Percentiles rank a stretch among this genome's conserved stretches.
phyloP scores from a whole-genome alignment of 1,139 yeast species.

The Insectozyma bohioensis region DNA sequence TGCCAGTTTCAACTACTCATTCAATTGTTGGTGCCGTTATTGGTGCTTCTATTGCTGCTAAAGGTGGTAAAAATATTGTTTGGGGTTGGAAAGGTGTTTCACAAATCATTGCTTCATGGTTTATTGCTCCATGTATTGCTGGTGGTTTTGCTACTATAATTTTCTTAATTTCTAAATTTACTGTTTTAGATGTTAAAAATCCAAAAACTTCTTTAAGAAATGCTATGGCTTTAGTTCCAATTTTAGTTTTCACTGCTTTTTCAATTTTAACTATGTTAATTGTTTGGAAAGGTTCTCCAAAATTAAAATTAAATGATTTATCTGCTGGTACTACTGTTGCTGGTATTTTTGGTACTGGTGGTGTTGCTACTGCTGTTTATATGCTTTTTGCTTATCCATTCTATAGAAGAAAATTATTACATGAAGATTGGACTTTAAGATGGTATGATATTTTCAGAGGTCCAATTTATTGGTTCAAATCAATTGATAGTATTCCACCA shows the following conservation, averaged over 20 bases:
- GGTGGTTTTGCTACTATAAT: conserved; percentile 61
- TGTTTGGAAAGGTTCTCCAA: conserved; percentile 76
- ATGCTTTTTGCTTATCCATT: conserved; percentile 60
- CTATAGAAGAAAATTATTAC: conserved; percentile 58
- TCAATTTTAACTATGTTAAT: conserved; percentile 60
- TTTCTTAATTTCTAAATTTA: conserved; percentile 58
- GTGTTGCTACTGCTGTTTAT: conserved; percentile 52
- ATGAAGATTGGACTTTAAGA: conserved; percentile 67
- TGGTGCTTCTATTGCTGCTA: conserved; percentile 75
- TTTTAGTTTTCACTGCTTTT: conserved; percentile 60
- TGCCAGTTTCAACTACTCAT: conserved; percentile 81
- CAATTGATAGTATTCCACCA: conserved; percentile 63
- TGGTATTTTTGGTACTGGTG: conserved; percentile 64
- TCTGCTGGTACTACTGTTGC: conserved; percentile 52
- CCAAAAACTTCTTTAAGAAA: conserved; percentile 43
- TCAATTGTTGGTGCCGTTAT: conserved; percentile 77
- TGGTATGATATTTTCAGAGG: conserved; percentile 60
- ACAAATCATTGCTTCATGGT: conserved; percentile 79
- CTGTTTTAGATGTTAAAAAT: conserved; percentile 60
- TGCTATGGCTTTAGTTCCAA: conserved; percentile 60
- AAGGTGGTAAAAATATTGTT: conserved; percentile 52
- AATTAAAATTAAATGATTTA: conserved; percentile 53
- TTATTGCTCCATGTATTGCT: conserved; percentile 74
- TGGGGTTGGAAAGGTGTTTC: conserved; percentile 82
- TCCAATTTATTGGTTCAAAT: conserved; percentile 55